These are phyloP conservation scores for Sugiyamaella castrensis DNA, from an alignment of 1,139 yeast genomes.

Conservation along the genomic window DNA sequence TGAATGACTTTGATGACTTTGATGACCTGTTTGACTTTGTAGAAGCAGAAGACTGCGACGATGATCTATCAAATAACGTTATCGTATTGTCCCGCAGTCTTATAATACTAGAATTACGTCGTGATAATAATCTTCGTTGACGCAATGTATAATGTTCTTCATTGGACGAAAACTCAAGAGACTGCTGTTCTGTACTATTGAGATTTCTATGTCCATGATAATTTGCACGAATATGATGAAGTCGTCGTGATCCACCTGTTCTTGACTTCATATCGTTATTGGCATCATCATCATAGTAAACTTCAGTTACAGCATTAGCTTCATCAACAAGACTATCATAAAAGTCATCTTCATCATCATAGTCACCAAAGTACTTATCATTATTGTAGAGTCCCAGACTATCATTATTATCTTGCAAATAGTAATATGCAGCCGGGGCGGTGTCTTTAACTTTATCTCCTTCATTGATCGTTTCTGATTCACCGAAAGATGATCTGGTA, in stretches of 20 bases:
- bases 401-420: neutral
- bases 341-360: conserved; percentile 20
- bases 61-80: conserved; percentile 23
- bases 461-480: too few relatives aligned
- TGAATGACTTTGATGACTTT: conserved; percentile 11
- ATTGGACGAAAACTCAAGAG: conserved; percentile 17
- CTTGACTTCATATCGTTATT: too few relatives aligned
- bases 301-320: conserved; percentile 30
- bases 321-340: conserved; percentile 31
- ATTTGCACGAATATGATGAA: neutral
- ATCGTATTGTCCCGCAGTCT: conserved; percentile 25
- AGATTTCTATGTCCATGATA: conserved; percentile 3
- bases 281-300: conserved; percentile 19
- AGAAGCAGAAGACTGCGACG: conserved; percentile 15
- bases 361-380: conserved; percentile 16
- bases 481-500: too few relatives aligned
- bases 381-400: neutral
- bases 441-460: too few relatives aligned
- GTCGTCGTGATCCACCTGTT: neutral
- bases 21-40: conserved; percentile 7
- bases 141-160: neutral
- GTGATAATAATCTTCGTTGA: conserved; percentile 7
- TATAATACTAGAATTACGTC: conserved; percentile 24
- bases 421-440: too few relatives aligned
- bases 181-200: conserved; percentile 2